A percentile compares a stretch with the other conserved stretches of the same genome.
These are phyloP conservation scores for Posidonia oceanica DNA, from an alignment of 116 monocot genomes.

Conservation along the genomic window DNA sequence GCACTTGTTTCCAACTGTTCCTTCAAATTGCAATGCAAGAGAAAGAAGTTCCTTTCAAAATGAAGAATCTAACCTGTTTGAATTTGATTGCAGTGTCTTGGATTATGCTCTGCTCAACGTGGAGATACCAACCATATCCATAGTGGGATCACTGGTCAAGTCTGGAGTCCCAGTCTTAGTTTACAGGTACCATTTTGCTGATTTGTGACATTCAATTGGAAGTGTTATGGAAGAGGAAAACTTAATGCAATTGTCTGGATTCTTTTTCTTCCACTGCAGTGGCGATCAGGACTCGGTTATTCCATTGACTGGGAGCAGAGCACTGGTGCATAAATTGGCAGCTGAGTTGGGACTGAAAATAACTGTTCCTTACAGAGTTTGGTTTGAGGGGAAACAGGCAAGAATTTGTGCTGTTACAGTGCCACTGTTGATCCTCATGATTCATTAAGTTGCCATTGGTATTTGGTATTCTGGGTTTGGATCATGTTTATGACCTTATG, in stretches of 20 bases:
- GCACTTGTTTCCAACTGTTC: background rate
- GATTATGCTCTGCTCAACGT: conserved; percentile 19
- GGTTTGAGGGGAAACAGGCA: conserved; percentile 92
- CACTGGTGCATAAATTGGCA: conserved; percentile 70
- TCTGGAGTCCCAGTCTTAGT: conserved; percentile 24
- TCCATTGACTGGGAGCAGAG: conserved; percentile 83
- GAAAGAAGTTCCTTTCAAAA: background rate
- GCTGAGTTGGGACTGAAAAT: conserved; percentile 51
- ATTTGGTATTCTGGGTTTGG: background rate
- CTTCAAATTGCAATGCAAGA: background rate
- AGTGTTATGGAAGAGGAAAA: no score
- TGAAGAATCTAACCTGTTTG: background rate
- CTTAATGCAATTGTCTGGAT: background rate
- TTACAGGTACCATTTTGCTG: conserved; percentile 12
- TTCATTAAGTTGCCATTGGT: background rate
- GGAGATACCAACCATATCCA: conserved; percentile 17
- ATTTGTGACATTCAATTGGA: background rate
- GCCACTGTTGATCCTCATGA: no score
- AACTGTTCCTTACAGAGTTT: conserved; percentile 81
- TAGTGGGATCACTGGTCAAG: conserved; percentile 23
- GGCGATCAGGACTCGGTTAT: conserved; percentile 99
- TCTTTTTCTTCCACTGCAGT: conserved; percentile 40
- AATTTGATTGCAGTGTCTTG: conserved; percentile 11
- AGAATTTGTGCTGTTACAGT: background rate
- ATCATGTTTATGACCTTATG: background rate